These are phyloP conservation scores for Yarrowia sp. DNA, from an alignment of 805 yeast species.

Conservation along the genomic window DNA sequence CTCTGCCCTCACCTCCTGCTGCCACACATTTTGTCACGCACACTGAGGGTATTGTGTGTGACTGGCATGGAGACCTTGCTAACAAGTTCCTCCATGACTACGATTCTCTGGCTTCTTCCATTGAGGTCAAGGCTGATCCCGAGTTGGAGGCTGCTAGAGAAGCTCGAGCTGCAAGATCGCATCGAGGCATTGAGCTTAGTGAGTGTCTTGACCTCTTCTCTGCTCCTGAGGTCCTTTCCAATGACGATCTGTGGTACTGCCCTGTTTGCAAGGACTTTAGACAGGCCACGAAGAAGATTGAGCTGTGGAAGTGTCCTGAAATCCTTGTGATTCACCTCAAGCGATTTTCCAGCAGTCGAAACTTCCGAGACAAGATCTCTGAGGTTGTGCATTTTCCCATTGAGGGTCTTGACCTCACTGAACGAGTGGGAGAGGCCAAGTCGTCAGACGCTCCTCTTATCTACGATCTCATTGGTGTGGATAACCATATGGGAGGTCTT, in stretches of 20 bases:
- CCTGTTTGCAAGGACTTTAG: conserved; percentile 87
- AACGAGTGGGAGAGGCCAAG: conserved; percentile 57
- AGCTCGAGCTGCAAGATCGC: conserved; percentile 11
- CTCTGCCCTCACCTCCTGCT: conserved; percentile 27
- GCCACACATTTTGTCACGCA: conserved; percentile 25
- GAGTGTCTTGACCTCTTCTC: conserved; percentile 81
- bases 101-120: background rate
- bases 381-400: conserved; percentile 87
- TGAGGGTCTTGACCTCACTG: conserved; percentile 73
- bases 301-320: conserved; percentile 94
- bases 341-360: conserved; percentile 82
- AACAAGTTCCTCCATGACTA: background rate
- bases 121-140: conserved; percentile 20
- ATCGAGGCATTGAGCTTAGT: conserved; percentile 57
- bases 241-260: conserved; percentile 93
- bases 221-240: conserved; percentile 82
- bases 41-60: conserved; percentile 25
- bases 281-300: conserved; percentile 88
- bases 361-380: conserved; percentile 88
- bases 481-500: conserved; percentile 93
- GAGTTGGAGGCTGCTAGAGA: conserved; percentile 21
- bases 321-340: conserved; percentile 87
- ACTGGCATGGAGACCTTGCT: conserved; percentile 16
- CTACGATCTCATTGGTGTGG: conserved; percentile 91
- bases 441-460: conserved; percentile 49